Conservation (phyloP, 2,329 filamentous ascomycete species). For the Colletotrichum sp. region DNA sequence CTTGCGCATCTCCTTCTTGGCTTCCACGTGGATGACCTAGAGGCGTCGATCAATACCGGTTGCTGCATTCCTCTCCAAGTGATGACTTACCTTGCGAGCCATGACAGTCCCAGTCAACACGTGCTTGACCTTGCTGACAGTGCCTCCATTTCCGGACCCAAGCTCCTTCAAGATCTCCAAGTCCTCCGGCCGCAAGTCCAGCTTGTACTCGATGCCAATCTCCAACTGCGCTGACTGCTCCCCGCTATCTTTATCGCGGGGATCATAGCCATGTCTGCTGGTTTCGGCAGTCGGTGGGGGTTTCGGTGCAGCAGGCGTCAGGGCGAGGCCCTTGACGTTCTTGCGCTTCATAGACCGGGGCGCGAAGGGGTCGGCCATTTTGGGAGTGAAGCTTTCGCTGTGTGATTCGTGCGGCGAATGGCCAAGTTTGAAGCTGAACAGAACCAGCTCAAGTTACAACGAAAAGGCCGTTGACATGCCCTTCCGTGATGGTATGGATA, state of each 20-base stretch:
- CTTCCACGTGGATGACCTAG: constrained; percentile 96
- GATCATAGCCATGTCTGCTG: constrained; percentile 65
- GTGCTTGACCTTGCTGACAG: constrained; percentile 97
- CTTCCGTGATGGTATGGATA: background rate
- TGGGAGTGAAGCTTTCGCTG: constrained; percentile 23
- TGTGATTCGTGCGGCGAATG: background rate
- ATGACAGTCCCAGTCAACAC: constrained; percentile 93
- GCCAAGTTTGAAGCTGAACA: background rate
- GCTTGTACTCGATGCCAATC: constrained; percentile 96
- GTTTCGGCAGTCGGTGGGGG: constrained; percentile 74
- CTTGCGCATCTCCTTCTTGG: constrained; percentile 95
- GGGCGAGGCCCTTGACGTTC: constrained; percentile 94
- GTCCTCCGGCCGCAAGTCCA: constrained; percentile 91
- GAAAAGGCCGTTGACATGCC: background rate
- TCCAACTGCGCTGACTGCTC: constrained; percentile 75
- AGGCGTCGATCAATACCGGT: background rate
- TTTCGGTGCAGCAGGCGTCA: constrained; percentile 80
- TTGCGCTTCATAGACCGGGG: constrained; percentile 95
- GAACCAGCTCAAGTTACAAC: background rate
- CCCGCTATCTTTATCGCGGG: constrained; percentile 63
- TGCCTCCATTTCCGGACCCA: constrained; percentile 94
- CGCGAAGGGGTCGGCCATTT: constrained; percentile 68
- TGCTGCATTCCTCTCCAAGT: background rate
- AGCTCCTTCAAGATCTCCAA: constrained; percentile 93
- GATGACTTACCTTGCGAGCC: constrained; percentile 83